phyloP scores from a whole-genome alignment of 1,139 yeast genomes.

The Zygoascus sp. region DNA sequence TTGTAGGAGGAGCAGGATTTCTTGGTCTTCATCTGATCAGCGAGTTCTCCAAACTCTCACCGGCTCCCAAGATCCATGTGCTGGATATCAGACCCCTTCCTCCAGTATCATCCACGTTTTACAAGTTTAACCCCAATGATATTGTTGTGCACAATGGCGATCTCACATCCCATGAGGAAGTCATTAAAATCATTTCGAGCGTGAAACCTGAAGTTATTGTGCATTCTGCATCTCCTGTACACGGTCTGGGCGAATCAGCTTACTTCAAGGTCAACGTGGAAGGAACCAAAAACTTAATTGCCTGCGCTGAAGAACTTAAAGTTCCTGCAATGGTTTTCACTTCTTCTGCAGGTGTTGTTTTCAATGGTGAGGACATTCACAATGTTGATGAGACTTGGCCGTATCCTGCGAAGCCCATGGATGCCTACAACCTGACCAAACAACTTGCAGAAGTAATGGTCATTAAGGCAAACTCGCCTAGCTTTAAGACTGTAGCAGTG shows the following conservation, averaged over 20 bases:
- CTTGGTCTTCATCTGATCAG: slow-evolving; percentile 87
- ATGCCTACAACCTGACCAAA: slow-evolving; percentile 92
- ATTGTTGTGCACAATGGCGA: slow-evolving; percentile 76
- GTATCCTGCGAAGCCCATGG: slow-evolving; percentile 88
- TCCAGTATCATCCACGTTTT: slow-evolving; percentile 58
- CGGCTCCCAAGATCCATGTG: slow-evolving; percentile 74
- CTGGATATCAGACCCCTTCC: slow-evolving; percentile 90
- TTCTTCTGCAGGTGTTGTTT: slow-evolving; percentile 95
- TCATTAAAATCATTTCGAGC: slow-evolving; percentile 54
- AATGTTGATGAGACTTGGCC: slow-evolving; percentile 96
- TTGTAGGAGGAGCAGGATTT: slow-evolving; percentile 94
- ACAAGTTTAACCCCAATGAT: slow-evolving; percentile 58
- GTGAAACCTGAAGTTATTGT: slow-evolving; percentile 74
- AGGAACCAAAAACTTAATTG: slow-evolving; percentile 75
- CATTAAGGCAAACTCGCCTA: slow-evolving; percentile 48
- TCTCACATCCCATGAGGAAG: slow-evolving; percentile 68
- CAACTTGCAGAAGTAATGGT: slow-evolving; percentile 87
- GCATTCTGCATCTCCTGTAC: slow-evolving; percentile 96
- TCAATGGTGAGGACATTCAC: slow-evolving; percentile 83
- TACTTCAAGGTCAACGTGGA: slow-evolving; percentile 87
- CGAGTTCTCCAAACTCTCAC: slow-evolving; percentile 64
- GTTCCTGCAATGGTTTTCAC: slow-evolving; percentile 82
- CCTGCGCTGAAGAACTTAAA: slow-evolving; percentile 49
- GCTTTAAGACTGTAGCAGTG: slow-evolving; percentile 70
- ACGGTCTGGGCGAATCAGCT: slow-evolving; percentile 72